A percentile compares a stretch with the other conserved stretches of the same genome.
Conservation (phyloP, 257 asterid species). For the Ballota nigra region DNA sequence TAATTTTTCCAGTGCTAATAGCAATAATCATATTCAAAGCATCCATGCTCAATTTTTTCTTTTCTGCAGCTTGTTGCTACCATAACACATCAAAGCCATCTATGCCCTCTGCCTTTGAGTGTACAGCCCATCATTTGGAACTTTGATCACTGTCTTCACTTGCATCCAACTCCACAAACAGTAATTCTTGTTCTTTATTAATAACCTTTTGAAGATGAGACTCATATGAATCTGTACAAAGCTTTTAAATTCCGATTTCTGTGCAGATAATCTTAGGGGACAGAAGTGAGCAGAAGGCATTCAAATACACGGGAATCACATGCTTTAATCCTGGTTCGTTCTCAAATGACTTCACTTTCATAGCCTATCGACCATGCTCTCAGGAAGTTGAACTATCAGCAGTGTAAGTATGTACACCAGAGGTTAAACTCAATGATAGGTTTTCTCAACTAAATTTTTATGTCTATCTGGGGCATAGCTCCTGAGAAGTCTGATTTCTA, state of each 20-base stretch:
- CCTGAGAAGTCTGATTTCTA: constrained; percentile 2
- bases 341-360: constrained; percentile 76
- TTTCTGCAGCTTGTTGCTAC: constrained; percentile 89
- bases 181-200: constrained; percentile 36
- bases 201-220: neutral
- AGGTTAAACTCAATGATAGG: constrained; percentile 14
- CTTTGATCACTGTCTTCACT: constrained; percentile 89
- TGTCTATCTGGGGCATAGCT: constrained; percentile 3
- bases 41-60: constrained; percentile 12
- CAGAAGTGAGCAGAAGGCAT: constrained; percentile 87
- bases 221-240: constrained; percentile 11
- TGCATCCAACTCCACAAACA: constrained; percentile 88
- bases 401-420: constrained; percentile 36
- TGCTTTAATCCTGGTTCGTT: constrained; percentile 98
- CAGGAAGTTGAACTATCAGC: constrained; percentile 86
- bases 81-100: constrained; percentile 92
- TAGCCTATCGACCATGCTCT: constrained; percentile 81
- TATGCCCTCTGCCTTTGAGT: constrained; percentile 90
- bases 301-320: constrained; percentile 71
- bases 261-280: constrained; percentile 89
- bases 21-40: neutral
- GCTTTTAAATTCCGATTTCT: constrained; percentile 5
- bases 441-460: neutral
- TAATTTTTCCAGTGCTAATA: constrained; percentile 11
- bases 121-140: constrained; percentile 92